Evolutionary conservation across 768 basidiomycete genomes (phyloP).

Genomic region (Termitomyces sp.): DNA sequence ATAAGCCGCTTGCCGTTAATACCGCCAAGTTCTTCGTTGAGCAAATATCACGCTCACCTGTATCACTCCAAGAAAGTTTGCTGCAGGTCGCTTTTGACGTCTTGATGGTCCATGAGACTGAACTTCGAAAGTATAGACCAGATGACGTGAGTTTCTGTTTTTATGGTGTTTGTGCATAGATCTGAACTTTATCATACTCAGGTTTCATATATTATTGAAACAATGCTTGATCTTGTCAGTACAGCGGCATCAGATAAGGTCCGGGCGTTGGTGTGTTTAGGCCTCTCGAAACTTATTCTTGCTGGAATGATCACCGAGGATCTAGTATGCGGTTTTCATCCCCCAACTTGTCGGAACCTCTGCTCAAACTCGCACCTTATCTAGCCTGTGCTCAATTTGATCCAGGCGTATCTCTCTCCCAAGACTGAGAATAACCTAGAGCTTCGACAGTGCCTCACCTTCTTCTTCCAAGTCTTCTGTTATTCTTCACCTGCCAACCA

Average conservation of each 20-base stretch:
- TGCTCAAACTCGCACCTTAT: conserved; percentile 31
- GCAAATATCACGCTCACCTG: conserved; percentile 56
- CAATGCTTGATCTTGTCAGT: conserved; percentile 31
- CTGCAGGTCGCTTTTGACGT: conserved; percentile 83
- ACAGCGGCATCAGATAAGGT: conserved; percentile 49
- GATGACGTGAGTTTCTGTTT: conserved; percentile 15
- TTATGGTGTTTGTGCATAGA: background rate
- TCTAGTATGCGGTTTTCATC: conserved; percentile 37
- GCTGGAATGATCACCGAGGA: conserved; percentile 71
- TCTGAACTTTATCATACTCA: conserved; percentile 1
- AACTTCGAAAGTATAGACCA: conserved; percentile 27
- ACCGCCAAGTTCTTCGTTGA: conserved; percentile 59
- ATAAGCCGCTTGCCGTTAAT: conserved; percentile 24
- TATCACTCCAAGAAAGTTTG: conserved; percentile 60
- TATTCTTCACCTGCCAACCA: conserved; percentile 78
- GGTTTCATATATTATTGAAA: conserved; percentile 16
- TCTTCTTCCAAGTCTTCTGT: conserved; percentile 84
- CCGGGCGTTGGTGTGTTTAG: conserved; percentile 68
- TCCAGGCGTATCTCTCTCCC: conserved; percentile 68
- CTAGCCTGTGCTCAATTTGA: conserved; percentile 30
- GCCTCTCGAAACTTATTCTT: conserved; percentile 82
- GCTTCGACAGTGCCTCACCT: conserved; percentile 78
- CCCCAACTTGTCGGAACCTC: conserved; percentile 13
- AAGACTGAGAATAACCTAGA: conserved; percentile 77
- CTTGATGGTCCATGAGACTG: conserved; percentile 74